phyloP scores from a whole-genome alignment of 176 grass and related monocot genomes.

The Carex pumila region DNA sequence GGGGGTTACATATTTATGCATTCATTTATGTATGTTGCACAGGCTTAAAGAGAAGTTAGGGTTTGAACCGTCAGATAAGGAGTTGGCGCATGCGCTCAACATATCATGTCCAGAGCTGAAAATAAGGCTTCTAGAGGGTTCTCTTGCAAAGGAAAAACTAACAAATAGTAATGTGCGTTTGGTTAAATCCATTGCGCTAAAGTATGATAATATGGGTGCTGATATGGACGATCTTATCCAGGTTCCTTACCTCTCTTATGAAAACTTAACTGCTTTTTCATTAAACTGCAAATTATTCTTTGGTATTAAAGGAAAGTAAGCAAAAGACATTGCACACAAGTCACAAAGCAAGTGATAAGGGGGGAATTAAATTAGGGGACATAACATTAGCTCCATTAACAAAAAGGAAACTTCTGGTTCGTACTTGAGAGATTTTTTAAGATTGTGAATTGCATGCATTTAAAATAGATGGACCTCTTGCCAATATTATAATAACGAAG shows the following conservation, averaged over 20 bases:
- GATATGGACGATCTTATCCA: constrained; percentile 94
- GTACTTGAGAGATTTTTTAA: not conserved
- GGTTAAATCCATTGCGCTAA: constrained; percentile 95
- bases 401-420: not conserved
- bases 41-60: constrained; percentile 86
- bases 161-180: constrained; percentile 89
- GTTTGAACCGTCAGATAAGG: constrained; percentile 68
- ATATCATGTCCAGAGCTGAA: constrained; percentile 56
- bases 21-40: not conserved
- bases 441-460: not conserved
- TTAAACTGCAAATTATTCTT: not conserved
- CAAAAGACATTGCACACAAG: not conserved
- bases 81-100: constrained; percentile 42
- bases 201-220: constrained; percentile 81
- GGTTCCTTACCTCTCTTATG: constrained; percentile 28
- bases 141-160: constrained; percentile 78
- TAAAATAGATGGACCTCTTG: not conserved
- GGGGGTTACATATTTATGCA: not conserved
- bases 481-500: not conserved
- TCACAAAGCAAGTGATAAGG: not conserved
- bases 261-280: not conserved
- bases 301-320: not conserved
- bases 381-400: not conserved
- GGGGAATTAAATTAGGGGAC: not conserved
- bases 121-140: constrained; percentile 54